phyloP scores from a whole-genome alignment of 208 protist genomes.

The Leishmania aethiopica region DNA sequence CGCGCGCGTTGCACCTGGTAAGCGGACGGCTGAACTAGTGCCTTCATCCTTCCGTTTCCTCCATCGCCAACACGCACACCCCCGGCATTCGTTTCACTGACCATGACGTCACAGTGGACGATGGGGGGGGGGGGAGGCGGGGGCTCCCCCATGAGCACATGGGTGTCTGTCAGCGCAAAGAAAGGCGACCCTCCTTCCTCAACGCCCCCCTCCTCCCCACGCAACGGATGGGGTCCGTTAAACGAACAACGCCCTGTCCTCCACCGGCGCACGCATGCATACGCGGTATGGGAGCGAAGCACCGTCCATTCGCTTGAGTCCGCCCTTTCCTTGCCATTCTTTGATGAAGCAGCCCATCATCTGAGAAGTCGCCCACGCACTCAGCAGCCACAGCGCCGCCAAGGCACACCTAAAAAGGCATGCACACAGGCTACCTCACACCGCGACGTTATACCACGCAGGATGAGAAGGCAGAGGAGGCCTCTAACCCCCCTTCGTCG shows the following conservation, averaged over 20 bases:
- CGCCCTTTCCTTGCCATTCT: not conserved
- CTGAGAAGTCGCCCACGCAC: not conserved
- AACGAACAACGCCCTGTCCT: not conserved
- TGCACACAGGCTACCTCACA: not conserved
- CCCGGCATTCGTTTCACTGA: not conserved
- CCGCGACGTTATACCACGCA: not conserved
- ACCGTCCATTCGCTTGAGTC: not conserved
- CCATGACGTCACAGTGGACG: not conserved
- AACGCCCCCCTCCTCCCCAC: not conserved
- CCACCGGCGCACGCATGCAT: not conserved
- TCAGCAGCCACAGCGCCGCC: not conserved
- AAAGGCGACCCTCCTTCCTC: not conserved
- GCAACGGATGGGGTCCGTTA: not conserved
- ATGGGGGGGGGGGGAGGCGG: no score
- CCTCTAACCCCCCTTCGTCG: not conserved
- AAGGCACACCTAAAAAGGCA: not conserved
- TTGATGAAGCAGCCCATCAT: conserved; percentile 1
- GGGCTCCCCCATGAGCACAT: not conserved
- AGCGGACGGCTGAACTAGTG: not conserved
- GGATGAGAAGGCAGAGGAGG: not conserved
- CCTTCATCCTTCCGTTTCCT: not conserved
- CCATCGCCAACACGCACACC: not conserved
- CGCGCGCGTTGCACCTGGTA: no score
- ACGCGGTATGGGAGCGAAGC: not conserved
- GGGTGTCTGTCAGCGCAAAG: not conserved